Conservation (phyloP, 2,329 filamentous ascomycete species). For the Fusarium marasasianum region DNA sequence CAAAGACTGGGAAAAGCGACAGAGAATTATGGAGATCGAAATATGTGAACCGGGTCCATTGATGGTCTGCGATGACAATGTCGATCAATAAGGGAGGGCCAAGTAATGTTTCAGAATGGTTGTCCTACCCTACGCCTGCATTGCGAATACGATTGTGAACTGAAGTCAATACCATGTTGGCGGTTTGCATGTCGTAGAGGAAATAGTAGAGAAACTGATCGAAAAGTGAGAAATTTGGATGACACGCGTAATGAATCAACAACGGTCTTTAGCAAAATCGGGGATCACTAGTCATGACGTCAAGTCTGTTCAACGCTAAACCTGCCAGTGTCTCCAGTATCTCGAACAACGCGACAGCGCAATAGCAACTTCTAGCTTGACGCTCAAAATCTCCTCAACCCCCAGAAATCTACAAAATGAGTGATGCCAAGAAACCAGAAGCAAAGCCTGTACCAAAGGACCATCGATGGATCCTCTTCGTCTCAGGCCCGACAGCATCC, state of each 20-base stretch:
- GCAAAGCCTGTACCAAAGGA: not conserved
- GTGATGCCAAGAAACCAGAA: not conserved
- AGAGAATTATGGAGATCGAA: not conserved
- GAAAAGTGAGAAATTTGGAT: not conserved
- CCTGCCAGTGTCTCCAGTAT: not conserved
- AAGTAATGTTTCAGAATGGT: not conserved
- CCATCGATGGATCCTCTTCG: slow-evolving; percentile 31
- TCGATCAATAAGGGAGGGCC: not conserved
- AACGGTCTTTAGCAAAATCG: not conserved
- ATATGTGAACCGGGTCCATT: not conserved
- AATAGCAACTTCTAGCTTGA: rapidly evolving
- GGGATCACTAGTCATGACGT: slow-evolving; percentile 20
- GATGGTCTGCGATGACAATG: not conserved
- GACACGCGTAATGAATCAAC: not conserved
- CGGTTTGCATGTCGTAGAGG: rapidly evolving
- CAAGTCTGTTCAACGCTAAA: not conserved
- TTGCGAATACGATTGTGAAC: rapidly evolving
- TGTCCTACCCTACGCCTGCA: not conserved
- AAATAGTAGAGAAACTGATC: not conserved
- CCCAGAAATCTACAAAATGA: not conserved
- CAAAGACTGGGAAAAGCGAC: not conserved
- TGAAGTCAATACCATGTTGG: too few relatives aligned
- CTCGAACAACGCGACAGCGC: not conserved
- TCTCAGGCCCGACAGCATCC: slow-evolving; percentile 25
- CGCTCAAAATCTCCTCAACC: rapidly evolving